Percentiles rank a stretch among this genome's conserved stretches.
phyloP scores from a whole-genome alignment of 225 moss, liverwort and hornwort genomes.

The Pseudisothecium myosuroides region DNA sequence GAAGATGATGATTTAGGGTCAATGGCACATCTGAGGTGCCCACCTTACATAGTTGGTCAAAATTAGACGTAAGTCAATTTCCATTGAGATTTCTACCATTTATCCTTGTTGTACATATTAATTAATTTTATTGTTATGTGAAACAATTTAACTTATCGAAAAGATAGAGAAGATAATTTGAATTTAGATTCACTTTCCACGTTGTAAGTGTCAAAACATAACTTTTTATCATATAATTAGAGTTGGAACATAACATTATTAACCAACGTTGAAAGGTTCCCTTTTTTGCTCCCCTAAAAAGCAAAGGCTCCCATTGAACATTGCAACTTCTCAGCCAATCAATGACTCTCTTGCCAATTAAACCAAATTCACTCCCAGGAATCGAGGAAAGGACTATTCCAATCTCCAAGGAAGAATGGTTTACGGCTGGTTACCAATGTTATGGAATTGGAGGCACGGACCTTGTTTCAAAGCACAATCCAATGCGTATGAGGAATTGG shows the following conservation, averaged over 20 bases:
- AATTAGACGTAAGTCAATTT: not conserved
- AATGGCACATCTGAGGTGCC: too few species aligned
- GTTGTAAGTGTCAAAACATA: not conserved
- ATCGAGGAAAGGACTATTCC: not conserved
- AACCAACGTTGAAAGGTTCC: not conserved
- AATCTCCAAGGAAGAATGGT: not conserved
- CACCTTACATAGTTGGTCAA: too few species aligned
- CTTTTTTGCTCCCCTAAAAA: not conserved
- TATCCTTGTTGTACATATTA: too few species aligned
- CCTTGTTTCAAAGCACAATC: not conserved
- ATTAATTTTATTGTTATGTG: too few species aligned
- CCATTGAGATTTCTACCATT: not conserved
- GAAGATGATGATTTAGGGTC: too few species aligned
- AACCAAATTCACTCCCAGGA: not conserved
- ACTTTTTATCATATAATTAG: not conserved
- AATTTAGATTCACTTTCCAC: not conserved
- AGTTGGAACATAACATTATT: not conserved
- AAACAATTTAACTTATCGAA: too few species aligned
- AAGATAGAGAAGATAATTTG: not conserved
- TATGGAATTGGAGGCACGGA: not conserved
- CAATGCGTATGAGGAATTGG: not conserved
- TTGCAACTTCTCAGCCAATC: not conserved
- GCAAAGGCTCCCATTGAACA: fast-evolving
- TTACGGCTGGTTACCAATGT: not conserved
- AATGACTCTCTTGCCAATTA: not conserved